These are phyloP conservation scores for Magnaporthiopsis poae DNA, from an alignment of 2,329 filamentous ascomycete genomes.

Conservation along the genomic window DNA sequence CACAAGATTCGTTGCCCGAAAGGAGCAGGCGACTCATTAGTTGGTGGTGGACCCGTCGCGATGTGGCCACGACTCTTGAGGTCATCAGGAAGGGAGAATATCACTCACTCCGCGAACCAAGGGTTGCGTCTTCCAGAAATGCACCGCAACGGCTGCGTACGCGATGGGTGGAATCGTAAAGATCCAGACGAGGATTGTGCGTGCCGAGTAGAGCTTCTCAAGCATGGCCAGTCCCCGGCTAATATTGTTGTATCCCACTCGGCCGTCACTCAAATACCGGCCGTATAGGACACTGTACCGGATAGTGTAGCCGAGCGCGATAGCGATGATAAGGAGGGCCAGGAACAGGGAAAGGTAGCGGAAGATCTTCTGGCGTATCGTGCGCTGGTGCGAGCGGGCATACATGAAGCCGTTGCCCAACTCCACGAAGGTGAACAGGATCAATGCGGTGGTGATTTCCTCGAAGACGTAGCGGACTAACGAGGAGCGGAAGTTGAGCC, in stretches of 20 bases:
- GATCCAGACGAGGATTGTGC: slow-evolving; percentile 1
- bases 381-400: slow-evolving; percentile 8
- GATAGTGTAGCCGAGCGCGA: slow-evolving; percentile 12
- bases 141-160: slow-evolving; percentile 1
- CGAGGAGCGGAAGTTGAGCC: slow-evolving; percentile 6
- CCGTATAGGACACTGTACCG: not conserved
- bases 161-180: not conserved
- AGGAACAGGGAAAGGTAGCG: slow-evolving; percentile 10
- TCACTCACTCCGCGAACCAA: not conserved
- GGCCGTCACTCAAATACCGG: not conserved
- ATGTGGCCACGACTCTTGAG: not conserved
- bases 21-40: too few species aligned
- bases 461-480: slow-evolving; percentile 6
- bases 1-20: not conserved
- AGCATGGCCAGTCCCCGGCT: not conserved
- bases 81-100: not conserved
- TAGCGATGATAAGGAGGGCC: slow-evolving; percentile 10
- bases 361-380: slow-evolving; percentile 9
- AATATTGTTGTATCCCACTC: not conserved
- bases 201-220: not conserved
- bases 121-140: not conserved
- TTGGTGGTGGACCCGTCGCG: too few species aligned
- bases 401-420: slow-evolving; percentile 17
- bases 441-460: slow-evolving; percentile 11
- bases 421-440: slow-evolving; percentile 17